These are phyloP conservation scores for Silybum marianum DNA, from an alignment of 129 eudicot species.

Conservation along the genomic window DNA sequence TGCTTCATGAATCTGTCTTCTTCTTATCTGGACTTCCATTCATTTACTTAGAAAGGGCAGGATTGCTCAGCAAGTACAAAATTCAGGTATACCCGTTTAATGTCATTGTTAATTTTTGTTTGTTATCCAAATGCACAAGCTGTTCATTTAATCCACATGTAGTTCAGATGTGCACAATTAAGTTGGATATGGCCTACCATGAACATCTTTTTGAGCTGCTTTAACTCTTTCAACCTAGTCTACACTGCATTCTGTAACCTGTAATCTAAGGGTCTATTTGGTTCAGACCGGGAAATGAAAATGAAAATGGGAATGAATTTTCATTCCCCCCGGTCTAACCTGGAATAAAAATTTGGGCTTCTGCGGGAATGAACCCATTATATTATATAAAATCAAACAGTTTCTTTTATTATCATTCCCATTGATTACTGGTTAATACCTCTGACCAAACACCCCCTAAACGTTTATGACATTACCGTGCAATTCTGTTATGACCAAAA, in stretches of 20 bases:
- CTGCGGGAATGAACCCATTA: too few species aligned
- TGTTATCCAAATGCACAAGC: not conserved
- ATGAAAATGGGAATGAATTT: too few species aligned
- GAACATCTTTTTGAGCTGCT: not conserved
- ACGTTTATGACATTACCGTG: not conserved
- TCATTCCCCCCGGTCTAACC: too few species aligned
- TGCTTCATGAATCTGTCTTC: conserved; percentile 89
- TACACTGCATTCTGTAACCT: conserved; percentile 1
- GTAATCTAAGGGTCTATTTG: not conserved
- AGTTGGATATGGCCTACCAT: not conserved
- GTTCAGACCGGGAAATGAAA: too few species aligned
- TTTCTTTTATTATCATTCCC: too few species aligned
- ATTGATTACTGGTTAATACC: too few species aligned
- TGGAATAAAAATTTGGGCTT: too few species aligned
- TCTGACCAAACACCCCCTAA: not conserved
- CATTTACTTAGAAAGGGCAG: conserved; percentile 79
- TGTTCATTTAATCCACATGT: not conserved
- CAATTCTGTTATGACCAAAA: not conserved
- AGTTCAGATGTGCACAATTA: not conserved
- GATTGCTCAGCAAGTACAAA: conserved; percentile 93
- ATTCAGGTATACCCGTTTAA: conserved; percentile 66
- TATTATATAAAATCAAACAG: too few species aligned
- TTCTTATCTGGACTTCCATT: conserved; percentile 95
- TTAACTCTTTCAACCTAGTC: not conserved
- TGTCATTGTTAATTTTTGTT: not conserved